A percentile compares a stretch with the other conserved stretches of the same genome.
These are phyloP conservation scores for Kluyveromyces starmeri DNA, from an alignment of 805 yeast genomes.

Conservation along the genomic window DNA sequence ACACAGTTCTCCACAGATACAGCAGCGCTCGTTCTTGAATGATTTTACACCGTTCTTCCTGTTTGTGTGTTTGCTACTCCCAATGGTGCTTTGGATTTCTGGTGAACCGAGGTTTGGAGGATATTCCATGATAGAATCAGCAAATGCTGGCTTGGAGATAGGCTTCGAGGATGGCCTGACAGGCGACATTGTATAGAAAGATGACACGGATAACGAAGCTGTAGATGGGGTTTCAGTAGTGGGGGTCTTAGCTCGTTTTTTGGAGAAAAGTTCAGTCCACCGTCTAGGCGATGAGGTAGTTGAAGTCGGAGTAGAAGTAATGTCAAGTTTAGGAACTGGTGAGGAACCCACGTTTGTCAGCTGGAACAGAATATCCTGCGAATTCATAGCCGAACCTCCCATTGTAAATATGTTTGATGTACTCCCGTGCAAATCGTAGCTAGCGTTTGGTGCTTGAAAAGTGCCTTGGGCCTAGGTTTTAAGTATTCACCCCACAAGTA, in stretches of 20 bases:
- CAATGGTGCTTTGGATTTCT: neutral
- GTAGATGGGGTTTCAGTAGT: conserved; percentile 1
- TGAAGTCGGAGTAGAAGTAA: neutral
- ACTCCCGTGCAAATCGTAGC: no score
- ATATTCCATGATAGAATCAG: neutral
- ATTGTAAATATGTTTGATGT: no score
- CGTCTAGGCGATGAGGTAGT: conserved; percentile 4
- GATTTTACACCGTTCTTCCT: conserved; percentile 8
- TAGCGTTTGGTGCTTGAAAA: no score
- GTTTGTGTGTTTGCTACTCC: neutral
- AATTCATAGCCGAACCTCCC: conserved; percentile 1
- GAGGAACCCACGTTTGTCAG: conserved; percentile 9
- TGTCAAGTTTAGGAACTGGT: conserved; percentile 1
- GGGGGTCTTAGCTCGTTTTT: conserved; percentile 3
- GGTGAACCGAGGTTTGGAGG: neutral
- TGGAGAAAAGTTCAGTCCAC: conserved; percentile 4
- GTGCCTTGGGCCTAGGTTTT: no score
- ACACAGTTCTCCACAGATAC: conserved; percentile 44
- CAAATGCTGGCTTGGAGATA: neutral
- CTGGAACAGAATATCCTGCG: conserved; percentile 9
- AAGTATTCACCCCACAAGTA: no score
- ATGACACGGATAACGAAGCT: neutral
- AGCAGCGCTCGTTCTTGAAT: conserved; percentile 21
- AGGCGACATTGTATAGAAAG: neutral
- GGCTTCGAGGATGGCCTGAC: neutral